A percentile compares a stretch with the other conserved stretches of the same genome.
phyloP scores from a whole-genome alignment of 2,329 filamentous ascomycete genomes.

The Pseudocercospora eumusae region DNA sequence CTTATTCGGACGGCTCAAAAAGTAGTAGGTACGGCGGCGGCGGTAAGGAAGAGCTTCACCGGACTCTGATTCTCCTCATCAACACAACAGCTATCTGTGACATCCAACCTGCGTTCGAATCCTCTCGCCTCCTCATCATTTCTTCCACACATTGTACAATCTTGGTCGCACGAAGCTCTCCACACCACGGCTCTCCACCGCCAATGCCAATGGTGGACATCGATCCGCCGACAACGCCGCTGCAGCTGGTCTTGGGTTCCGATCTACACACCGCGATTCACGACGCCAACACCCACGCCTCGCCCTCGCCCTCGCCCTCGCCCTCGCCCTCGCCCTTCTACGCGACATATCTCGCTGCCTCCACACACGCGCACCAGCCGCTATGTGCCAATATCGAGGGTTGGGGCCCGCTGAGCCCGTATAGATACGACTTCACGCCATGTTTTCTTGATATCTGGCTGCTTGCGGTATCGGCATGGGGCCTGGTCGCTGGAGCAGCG shows the following conservation, averaged over 20 bases:
- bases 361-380: conserved; percentile 55
- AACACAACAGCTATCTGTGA: conserved; percentile 4
- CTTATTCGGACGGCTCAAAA: conserved; percentile 2
- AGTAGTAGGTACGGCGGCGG: conserved; percentile 11
- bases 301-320: too few relatives aligned
- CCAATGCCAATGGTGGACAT: conserved; percentile 28
- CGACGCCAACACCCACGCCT: conserved; percentile 14
- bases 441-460: conserved; percentile 96
- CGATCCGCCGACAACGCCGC: conserved; percentile 17
- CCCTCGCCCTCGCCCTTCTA: conserved; percentile 19
- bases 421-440: conserved; percentile 91
- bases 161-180: conserved; percentile 8
- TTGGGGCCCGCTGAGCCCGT: conserved; percentile 88
- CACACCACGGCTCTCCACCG: conserved; percentile 13
- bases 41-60: conserved; percentile 3
- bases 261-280: conserved; percentile 11
- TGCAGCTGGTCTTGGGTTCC: conserved; percentile 23
- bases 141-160: not conserved
- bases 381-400: conserved; percentile 88
- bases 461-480: conserved; percentile 71
- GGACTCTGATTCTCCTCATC: too few relatives aligned
- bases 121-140: conserved; percentile 2
- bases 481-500: conserved; percentile 72
- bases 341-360: conserved; percentile 37
- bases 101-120: conserved; percentile 3